Evolutionary conservation across 2,329 filamentous ascomycete species (phyloP).

Genomic region (Phaeophleospora eucalypticola): DNA sequence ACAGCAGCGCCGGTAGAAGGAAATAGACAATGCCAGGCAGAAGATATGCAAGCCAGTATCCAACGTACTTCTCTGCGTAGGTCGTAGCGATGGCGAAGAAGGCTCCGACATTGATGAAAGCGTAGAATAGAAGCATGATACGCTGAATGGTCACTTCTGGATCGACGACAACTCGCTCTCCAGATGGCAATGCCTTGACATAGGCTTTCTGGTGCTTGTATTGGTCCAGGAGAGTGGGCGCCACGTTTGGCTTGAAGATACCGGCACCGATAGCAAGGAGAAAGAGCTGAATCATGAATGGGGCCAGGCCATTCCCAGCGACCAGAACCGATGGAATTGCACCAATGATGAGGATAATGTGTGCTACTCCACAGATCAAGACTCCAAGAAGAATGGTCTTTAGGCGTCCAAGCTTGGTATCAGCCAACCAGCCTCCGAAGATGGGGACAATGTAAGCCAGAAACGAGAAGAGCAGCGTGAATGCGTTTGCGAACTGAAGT

Average conservation of each 20-base stretch:
- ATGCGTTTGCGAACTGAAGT: constrained; percentile 50
- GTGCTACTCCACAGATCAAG: constrained; percentile 20
- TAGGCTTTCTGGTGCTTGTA: constrained; percentile 38
- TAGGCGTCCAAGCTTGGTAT: constrained; percentile 24
- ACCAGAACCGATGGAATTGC: constrained; percentile 23
- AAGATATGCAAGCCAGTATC: constrained; percentile 62
- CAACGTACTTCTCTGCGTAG: constrained; percentile 61
- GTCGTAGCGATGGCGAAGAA: constrained; percentile 63
- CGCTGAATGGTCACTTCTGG: constrained; percentile 44
- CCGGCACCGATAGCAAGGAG: constrained; percentile 58
- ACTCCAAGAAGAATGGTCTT: constrained; percentile 22
- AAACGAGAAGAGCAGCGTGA: constrained; percentile 54
- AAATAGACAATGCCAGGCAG: constrained; percentile 60
- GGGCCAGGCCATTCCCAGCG: constrained; percentile 19
- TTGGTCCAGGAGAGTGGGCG: constrained; percentile 46
- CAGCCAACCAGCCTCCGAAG: constrained; percentile 21
- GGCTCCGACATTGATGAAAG: constrained; percentile 68
- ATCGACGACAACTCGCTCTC: constrained; percentile 45
- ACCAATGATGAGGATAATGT: constrained; percentile 22
- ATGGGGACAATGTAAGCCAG: constrained; percentile 57
- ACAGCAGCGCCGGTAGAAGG: constrained; percentile 33
- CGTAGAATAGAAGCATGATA: constrained; percentile 61
- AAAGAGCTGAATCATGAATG: constrained; percentile 58
- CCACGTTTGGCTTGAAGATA: constrained; percentile 75
- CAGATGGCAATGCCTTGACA: constrained; percentile 35